phyloP scores from a whole-genome alignment of 148 eudicot species.

The Oxyria digyna region DNA sequence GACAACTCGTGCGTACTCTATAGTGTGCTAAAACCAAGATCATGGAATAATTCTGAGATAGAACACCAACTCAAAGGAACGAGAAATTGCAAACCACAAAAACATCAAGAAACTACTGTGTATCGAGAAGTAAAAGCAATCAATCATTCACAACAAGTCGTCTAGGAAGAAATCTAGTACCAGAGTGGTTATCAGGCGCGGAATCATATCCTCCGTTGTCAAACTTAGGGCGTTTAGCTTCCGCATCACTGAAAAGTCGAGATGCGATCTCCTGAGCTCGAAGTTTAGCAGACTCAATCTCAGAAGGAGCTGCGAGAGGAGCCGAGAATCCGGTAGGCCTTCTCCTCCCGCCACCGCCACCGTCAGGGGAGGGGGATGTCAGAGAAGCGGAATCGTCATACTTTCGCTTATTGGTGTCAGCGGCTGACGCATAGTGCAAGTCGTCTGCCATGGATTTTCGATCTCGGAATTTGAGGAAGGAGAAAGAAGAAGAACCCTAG shows the following conservation, averaged over 20 bases:
- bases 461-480: not conserved
- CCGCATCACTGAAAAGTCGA: conserved; percentile 39
- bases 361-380: conserved; percentile 19
- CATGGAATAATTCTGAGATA: too few relatives aligned
- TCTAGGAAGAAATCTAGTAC: conserved; percentile 11
- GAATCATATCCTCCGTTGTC: conserved; percentile 48
- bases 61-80: too few relatives aligned
- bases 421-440: conserved; percentile 28
- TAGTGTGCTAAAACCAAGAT: too few relatives aligned
- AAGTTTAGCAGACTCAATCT: conserved; percentile 53
- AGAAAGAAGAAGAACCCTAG: not conserved
- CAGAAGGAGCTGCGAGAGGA: conserved; percentile 25
- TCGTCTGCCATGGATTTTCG: conserved; percentile 58
- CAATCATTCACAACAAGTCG: too few relatives aligned
- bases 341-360: conserved; percentile 11
- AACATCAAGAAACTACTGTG: too few relatives aligned
- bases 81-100: too few relatives aligned
- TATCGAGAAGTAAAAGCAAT: too few relatives aligned
- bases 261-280: conserved; percentile 77
- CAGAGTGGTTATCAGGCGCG: conserved; percentile 12
- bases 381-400: conserved; percentile 47
- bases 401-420: conserved; percentile 52
- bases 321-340: conserved; percentile 67
- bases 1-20: too few relatives aligned
- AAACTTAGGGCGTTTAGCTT: conserved; percentile 63